Evolutionary conservation across 106 monocot genomes (phyloP).

Genomic region (Platanthera zijinensis): DNA sequence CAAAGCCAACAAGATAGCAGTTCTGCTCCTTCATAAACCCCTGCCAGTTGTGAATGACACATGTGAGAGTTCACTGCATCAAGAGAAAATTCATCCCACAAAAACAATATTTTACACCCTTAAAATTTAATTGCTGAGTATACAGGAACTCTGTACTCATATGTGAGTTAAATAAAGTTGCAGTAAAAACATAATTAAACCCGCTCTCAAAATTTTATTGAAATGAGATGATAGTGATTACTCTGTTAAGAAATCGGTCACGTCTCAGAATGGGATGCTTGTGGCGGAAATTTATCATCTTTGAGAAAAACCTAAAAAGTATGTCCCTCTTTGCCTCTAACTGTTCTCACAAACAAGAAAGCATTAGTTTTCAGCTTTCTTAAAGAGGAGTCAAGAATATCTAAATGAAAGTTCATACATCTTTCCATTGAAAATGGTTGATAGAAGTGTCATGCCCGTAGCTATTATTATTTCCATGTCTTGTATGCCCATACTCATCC

Average conservation of each 20-base stretch:
- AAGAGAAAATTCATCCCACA: no score
- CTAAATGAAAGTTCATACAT: conserved; percentile 31
- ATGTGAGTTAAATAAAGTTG: not conserved
- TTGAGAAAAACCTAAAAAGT: conserved; percentile 85
- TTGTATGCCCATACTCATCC: conserved; percentile 98
- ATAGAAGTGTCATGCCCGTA: conserved; percentile 93
- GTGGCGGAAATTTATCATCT: conserved; percentile 77
- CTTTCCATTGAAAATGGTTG: conserved; percentile 86
- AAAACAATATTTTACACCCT: no score
- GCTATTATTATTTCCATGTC: conserved; percentile 95
- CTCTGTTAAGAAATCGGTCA: conserved; percentile 64
- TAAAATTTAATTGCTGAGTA: no score
- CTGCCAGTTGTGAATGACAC: no score
- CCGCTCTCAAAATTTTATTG: not conserved
- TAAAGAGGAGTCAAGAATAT: conserved; percentile 6
- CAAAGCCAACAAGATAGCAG: no score
- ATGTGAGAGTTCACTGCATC: no score
- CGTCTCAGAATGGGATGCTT: conserved; percentile 50
- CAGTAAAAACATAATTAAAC: not conserved
- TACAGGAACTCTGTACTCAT: no score
- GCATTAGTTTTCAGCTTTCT: not conserved
- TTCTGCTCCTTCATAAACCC: no score
- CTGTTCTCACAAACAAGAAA: conserved; percentile 30
- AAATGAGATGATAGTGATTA: conserved; percentile 12
- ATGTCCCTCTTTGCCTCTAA: conserved; percentile 52